A percentile compares a stretch with the other conserved stretches of the same genome.
These are phyloP conservation scores for Fusarium palustre DNA, from an alignment of 2,329 filamentous ascomycete species.

Conservation along the genomic window DNA sequence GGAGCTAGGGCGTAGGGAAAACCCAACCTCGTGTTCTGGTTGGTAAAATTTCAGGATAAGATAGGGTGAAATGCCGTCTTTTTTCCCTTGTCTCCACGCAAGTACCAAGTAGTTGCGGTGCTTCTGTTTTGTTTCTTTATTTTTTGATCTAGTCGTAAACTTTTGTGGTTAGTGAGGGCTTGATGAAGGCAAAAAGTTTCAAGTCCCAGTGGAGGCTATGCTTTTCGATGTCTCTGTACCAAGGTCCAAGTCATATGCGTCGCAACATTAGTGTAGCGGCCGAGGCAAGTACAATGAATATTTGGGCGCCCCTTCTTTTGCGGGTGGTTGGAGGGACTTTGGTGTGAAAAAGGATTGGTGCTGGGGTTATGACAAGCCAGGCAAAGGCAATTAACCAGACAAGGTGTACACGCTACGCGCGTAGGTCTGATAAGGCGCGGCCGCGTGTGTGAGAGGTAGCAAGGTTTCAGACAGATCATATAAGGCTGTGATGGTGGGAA, in stretches of 20 bases:
- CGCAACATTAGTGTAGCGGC: background rate
- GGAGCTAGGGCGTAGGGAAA: slow-evolving; percentile 34
- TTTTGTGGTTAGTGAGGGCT: slow-evolving; percentile 14
- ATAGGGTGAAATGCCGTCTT: slow-evolving; percentile 26
- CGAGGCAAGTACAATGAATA: slow-evolving; percentile 1
- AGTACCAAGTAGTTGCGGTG: slow-evolving; percentile 23
- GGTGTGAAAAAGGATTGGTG: slow-evolving; percentile 24
- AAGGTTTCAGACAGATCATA: slow-evolving; percentile 10
- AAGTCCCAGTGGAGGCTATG: slow-evolving; percentile 1
- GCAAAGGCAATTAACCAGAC: slow-evolving; percentile 11
- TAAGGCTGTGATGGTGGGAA: slow-evolving; percentile 12
- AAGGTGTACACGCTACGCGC: slow-evolving; percentile 20
- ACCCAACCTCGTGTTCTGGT: slow-evolving; percentile 34
- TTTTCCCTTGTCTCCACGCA: slow-evolving; percentile 34
- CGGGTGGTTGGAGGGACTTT: slow-evolving; percentile 31
- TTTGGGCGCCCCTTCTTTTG: slow-evolving; percentile 32
- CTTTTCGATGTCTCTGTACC: slow-evolving; percentile 1
- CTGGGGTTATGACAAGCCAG: slow-evolving; percentile 25
- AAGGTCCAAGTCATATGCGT: slow-evolving; percentile 6
- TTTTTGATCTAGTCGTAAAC: background rate
- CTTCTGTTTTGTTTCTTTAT: slow-evolving; percentile 1
- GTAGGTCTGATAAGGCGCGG: slow-evolving; percentile 16
- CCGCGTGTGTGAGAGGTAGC: slow-evolving; percentile 12
- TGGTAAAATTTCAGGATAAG: slow-evolving; percentile 30
- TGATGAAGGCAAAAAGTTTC: background rate